Base-by-base conservation (phyloP, 148 eudicot species). In the Rhododendron molle region DNA sequence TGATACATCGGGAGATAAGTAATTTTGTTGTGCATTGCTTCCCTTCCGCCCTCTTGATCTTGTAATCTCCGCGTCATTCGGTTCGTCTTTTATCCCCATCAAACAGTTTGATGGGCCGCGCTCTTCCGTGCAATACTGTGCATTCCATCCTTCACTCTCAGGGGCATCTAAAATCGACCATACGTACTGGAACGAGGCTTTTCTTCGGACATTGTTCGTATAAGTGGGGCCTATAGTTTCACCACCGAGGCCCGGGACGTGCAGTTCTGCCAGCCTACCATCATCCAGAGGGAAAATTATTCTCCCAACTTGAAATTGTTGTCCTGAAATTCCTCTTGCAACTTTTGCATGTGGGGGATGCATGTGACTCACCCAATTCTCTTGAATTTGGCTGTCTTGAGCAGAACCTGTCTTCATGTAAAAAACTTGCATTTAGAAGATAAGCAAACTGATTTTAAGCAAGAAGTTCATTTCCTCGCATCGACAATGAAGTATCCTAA, bases 131-230 rank as follows among this genome's bases (percentile, higher is more conserved):
- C 98, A 96, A 83, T 96, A 96, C 86, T 92, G 95, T 47, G 93
- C 93, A 83, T 96, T 96, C 98, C 98, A 96, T 65, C 98, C 98
- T 93, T 96, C 98, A 30, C 90, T 88, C 88, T 96, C 98, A 0
- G 98, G 98, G 43, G 93, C 90, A 69, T 96, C 98, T 56, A 92
- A 52, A 78, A 92, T 77, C 12, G 98, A 90, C 98, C 98, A 96
- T 21, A 90, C 87, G 65, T 93, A 92, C 83, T 92, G 94, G 20
- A 56, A 74, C 16, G 90, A 34, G 47, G 88, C 80, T 86, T 89
- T 93, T 89, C 95, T 89, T 23, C 95, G 88, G 83, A 43, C 80
- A 81, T 56, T 91, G 3, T 86, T 58, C 36, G 83, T 93, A 60
- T 90, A 49, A 52, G 78, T 56, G 20, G 98, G 96, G 49, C 98